Percentiles rank a stretch among this genome's conserved stretches.
Evolutionary conservation across 106 monocot species (phyloP).

Genomic region (Cymbidium sinense): DNA sequence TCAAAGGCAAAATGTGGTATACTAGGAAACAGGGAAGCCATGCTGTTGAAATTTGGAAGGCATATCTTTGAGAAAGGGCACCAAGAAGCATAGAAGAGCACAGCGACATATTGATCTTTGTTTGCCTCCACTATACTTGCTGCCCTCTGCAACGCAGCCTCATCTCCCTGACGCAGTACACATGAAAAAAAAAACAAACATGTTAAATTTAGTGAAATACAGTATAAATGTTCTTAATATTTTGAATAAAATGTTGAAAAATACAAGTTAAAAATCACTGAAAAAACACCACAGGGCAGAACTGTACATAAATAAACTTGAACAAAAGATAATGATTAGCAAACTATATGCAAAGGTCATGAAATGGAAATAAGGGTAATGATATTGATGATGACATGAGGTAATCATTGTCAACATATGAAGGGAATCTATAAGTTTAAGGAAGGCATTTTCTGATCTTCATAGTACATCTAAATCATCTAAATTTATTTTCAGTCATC

Average conservation of each 20-base stretch:
- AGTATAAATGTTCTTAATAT: not conserved
- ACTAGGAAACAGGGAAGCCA: slow-evolving; percentile 52
- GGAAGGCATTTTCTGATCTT: not conserved
- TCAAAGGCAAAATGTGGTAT: slow-evolving; percentile 48
- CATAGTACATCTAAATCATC: not conserved
- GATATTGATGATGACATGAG: no score
- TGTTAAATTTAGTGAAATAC: not conserved
- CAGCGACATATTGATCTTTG: slow-evolving; percentile 12
- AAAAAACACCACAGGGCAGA: not conserved
- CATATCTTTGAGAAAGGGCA: slow-evolving; percentile 45
- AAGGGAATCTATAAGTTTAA: not conserved
- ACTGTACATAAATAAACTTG: not conserved
- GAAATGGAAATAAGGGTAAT: no score
- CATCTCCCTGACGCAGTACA: not conserved
- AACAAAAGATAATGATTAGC: no score
- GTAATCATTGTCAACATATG: no score
- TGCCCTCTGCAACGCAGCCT: slow-evolving; percentile 6
- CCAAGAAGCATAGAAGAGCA: slow-evolving; percentile 67
- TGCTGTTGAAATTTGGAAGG: slow-evolving; percentile 35
- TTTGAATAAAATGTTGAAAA: not conserved
- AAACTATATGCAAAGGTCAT: no score
- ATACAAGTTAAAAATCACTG: not conserved
- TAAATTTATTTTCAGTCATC: not conserved
- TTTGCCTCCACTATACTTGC: not conserved
- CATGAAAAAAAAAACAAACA: not conserved